Evolutionary conservation across 2,329 filamentous ascomycete species (phyloP), one percentile per base, ranked within the genome.

Genomic region (Penicillium corylophilum): DNA sequence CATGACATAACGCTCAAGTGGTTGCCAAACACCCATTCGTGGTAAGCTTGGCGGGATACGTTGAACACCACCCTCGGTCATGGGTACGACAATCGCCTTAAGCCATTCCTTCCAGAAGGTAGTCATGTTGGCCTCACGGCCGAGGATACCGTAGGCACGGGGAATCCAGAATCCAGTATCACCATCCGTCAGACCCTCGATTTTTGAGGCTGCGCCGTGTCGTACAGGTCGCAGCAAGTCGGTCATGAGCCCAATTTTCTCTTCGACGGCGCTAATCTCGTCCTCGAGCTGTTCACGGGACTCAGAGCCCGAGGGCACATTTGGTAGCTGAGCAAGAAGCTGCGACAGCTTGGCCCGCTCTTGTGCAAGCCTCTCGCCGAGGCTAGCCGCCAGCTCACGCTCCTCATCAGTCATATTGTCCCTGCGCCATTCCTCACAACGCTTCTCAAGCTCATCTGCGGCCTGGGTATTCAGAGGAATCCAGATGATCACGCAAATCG

Each of bases 61-160:
- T 60, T 94, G 75, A 26, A 99, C 80, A 13, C 81, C 85, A 18
- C 93, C 90, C 67, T 95, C 91, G 1, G 86, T 91, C 94, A 97
- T 99, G 24, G 94, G 94, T 20, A 96, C 90, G n/a, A 94, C 79
- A 9, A 97, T 82, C 6, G 93, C 92, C 71, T 90, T 88, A 43
- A 99, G 81, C 94, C 94, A 99, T 70, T 99, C 94, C 72, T 97
- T 97, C 92, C 93, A 99, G 74, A 99, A 97, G 28, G 85, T 84
- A 58, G 92, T 91, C 74, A 95, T 82, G 54, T 85, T 87, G 12
- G 81, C 80, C 68, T 99, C 94, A 56, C 89, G 83, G 29, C 94
- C 94, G 56, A 99, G 79, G 55, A 99, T 87, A 52, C 94, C 94
- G 67, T 95, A 99, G 1, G 93, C 91, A 58, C 94, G 83, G 16